Evolutionary conservation across 2,329 filamentous ascomycete species (phyloP).

Genomic region (Colletotrichum sp.): DNA sequence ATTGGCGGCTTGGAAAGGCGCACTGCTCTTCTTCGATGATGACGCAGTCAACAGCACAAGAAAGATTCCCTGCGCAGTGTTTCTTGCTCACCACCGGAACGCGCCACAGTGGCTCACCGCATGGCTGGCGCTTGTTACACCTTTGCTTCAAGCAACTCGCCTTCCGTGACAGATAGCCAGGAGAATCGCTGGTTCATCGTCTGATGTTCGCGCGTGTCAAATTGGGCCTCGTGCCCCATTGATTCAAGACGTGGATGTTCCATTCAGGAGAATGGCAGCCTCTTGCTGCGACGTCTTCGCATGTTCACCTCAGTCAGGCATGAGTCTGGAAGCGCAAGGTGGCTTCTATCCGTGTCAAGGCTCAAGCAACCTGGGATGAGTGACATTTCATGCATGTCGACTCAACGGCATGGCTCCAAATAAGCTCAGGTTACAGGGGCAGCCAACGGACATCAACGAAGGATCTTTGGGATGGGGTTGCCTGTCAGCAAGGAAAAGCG

Average conservation of each 20-base stretch:
- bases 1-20: neutral
- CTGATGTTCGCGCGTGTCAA: neutral
- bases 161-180: neutral
- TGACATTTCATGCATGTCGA: neutral
- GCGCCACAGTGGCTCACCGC: neutral
- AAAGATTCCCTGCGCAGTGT: neutral
- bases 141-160: neutral
- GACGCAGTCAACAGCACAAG: neutral
- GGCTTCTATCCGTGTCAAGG: neutral
- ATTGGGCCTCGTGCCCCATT: neutral
- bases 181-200: neutral
- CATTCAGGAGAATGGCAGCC: neutral
- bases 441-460: neutral
- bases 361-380: neutral
- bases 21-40: neutral
- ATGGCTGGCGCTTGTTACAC: neutral
- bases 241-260: neutral
- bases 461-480: neutral
- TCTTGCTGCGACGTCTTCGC: neutral
- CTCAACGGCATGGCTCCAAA: neutral
- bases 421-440: neutral
- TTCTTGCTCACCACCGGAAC: neutral
- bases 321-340: neutral
- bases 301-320: neutral
- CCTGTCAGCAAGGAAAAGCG: neutral